Percentiles rank a stretch among this genome's conserved stretches.
phyloP scores from a whole-genome alignment of 768 basidiomycete species.

The Russula virescens region DNA sequence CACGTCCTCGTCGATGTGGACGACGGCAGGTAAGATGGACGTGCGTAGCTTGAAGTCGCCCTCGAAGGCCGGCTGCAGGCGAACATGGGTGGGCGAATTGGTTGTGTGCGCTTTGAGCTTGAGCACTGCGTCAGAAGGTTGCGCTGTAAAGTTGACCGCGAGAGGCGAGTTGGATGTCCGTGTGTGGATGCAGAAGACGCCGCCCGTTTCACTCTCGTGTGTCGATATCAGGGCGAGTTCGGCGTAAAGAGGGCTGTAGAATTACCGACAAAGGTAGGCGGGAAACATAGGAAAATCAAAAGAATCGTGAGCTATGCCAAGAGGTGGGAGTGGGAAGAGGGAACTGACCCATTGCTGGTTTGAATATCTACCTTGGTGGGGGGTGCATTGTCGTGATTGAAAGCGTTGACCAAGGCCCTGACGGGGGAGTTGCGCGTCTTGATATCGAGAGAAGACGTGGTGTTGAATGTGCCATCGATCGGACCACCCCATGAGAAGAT shows the following conservation, averaged over 20 bases:
- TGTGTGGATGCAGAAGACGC: background rate
- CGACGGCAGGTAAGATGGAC: background rate
- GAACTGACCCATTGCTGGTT: conserved; percentile 17
- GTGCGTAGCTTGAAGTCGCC: conserved; percentile 4
- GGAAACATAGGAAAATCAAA: no score
- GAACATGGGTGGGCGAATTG: conserved; percentile 12
- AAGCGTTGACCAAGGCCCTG: background rate
- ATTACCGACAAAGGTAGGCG: background rate
- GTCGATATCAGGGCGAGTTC: conserved; percentile 1
- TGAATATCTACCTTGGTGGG: conserved; percentile 2
- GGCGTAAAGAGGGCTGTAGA: background rate
- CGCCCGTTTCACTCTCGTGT: background rate
- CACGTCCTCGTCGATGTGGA: background rate
- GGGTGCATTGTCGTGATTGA: background rate
- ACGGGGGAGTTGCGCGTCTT: conserved; percentile 11
- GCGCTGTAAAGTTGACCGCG: background rate
- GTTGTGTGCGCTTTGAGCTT: conserved; percentile 2
- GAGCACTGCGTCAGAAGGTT: conserved; percentile 4
- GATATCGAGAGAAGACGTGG: background rate
- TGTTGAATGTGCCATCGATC: conserved; percentile 16
- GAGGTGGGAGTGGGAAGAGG: no score
- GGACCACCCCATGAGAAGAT: conserved; percentile 5
- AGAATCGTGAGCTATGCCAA: no score
- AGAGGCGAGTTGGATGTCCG: conserved; percentile 15
- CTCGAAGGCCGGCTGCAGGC: conserved; percentile 10